Evolutionary conservation across 306 rosid genomes (phyloP).

Genomic region (Trifolium repens): DNA sequence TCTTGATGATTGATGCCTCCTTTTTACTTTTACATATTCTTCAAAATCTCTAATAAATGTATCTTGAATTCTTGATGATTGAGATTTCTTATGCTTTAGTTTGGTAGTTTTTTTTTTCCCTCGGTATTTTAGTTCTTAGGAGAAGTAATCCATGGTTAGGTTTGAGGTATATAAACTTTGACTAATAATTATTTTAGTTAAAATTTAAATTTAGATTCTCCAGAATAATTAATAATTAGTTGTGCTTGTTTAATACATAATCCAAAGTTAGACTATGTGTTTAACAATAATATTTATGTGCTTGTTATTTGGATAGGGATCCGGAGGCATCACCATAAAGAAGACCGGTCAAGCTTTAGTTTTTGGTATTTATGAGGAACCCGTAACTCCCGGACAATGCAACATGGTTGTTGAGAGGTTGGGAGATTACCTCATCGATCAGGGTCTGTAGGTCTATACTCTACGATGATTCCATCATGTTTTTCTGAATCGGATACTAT

Average conservation of each 20-base stretch:
- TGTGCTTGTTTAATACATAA: too few species aligned
- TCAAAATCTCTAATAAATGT: neutral
- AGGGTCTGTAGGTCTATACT: slow-evolving; percentile 72
- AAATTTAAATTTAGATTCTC: too few species aligned
- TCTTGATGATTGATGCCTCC: neutral
- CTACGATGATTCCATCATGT: slow-evolving; percentile 32
- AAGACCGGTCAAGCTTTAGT: slow-evolving; percentile 92
- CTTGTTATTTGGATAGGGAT: slow-evolving; percentile 53
- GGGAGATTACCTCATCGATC: slow-evolving; percentile 93
- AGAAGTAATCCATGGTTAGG: too few species aligned
- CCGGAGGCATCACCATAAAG: slow-evolving; percentile 95
- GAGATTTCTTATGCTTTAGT: neutral
- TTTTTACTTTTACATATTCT: neutral
- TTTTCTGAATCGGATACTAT: slow-evolving; percentile 12
- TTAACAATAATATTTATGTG: neutral
- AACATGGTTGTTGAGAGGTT: slow-evolving; percentile 98
- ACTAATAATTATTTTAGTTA: too few species aligned
- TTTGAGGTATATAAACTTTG: too few species aligned
- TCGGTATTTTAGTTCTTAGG: too few species aligned
- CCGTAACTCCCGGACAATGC: slow-evolving; percentile 98
- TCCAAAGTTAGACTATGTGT: too few species aligned
- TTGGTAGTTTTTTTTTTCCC: neutral
- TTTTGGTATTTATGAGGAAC: slow-evolving; percentile 86
- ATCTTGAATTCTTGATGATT: neutral
- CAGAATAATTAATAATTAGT: too few species aligned